Base-by-base conservation (phyloP, 2,329 filamentous ascomycete genomes). In the Alternaria sp. region DNA sequence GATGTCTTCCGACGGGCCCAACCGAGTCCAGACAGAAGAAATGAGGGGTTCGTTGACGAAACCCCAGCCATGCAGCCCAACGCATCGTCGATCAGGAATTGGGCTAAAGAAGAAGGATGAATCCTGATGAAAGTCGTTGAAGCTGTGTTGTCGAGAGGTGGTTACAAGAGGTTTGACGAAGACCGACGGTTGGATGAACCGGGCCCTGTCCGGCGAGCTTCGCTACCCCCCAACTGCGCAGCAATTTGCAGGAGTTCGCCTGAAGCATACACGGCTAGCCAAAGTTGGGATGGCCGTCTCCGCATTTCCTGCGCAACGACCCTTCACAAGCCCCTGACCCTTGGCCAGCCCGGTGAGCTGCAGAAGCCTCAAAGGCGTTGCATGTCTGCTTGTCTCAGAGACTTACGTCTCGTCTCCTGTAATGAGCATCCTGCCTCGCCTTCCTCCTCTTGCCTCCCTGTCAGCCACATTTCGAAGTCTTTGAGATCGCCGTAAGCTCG, bases 341-440 rank as follows among this genome's bases (percentile, higher is more conserved):
- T 77, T 77, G 75, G 73, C 71, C 66, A 72, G 71, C 74, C 73
- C 73, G 76, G 73, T 70, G 71, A 75, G 73, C 67, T 76, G 76
- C 76, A 77, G 74, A 79, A 78, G 75, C 77, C 76, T 79, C 77
- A 80, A 79, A 80, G 76, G 76, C 75, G 76, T 79, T 77, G 73
- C 63, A 69, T 59, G 69, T 73, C 71, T 75, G 73, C 75, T 67
- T 72, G 71, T 69, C 68, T 74, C 69, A 40, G 74, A 51, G 67
- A 70, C 67, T 68, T 74, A 68, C 73, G 72, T 69, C 71, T 74
- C 69, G 67, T 69, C 66, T 71, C 75, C 69, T 76, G 75, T 73
- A 69, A 76, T 77, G 75, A 74, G 67, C 67, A 72, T 72, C 69
- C 66, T 74, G 69, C 68, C 67, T 67, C 69, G 65, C 72, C 67